phyloP scores from a whole-genome alignment of 176 grass and related monocot species.

The Thalia dealbata region DNA sequence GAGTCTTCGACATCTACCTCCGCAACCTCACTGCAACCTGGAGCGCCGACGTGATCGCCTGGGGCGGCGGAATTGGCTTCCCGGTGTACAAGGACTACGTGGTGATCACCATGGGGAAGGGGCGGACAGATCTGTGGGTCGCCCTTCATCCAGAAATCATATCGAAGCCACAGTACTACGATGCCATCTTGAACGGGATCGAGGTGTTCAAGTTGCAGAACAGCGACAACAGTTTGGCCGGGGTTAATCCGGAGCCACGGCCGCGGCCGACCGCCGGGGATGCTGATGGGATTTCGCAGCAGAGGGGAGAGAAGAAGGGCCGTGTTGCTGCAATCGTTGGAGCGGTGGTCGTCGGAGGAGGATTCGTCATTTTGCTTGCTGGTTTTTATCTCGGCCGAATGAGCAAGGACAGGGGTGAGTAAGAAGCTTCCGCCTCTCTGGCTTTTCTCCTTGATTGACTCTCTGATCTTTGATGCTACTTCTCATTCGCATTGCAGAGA shows the following conservation, averaged over 20 bases:
- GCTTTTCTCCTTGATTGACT: slow-evolving; percentile 37
- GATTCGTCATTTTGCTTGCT: slow-evolving; percentile 40
- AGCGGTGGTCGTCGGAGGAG: slow-evolving; percentile 37
- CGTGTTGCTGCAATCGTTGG: slow-evolving; percentile 37
- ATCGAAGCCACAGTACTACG: slow-evolving; percentile 29
- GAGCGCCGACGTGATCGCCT: slow-evolving; percentile 51
- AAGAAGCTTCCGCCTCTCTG: no score
- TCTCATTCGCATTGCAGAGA: slow-evolving; percentile 84
- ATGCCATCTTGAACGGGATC: slow-evolving; percentile 83
- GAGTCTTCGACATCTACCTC: slow-evolving; percentile 63
- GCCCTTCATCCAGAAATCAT: slow-evolving; percentile 41
- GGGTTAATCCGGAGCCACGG: slow-evolving; percentile 44
- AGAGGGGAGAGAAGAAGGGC: slow-evolving; percentile 25
- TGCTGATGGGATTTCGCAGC: not conserved
- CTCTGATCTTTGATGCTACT: slow-evolving; percentile 71
- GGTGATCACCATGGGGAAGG: slow-evolving; percentile 30
- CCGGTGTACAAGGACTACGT: slow-evolving; percentile 56
- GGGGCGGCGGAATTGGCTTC: slow-evolving; percentile 32
- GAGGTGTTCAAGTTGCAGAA: slow-evolving; percentile 90
- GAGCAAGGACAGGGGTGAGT: slow-evolving; percentile 17
- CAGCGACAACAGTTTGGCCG: slow-evolving; percentile 50
- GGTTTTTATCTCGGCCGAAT: slow-evolving; percentile 36
- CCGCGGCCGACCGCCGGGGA: not conserved
- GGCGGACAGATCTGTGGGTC: slow-evolving; percentile 57
- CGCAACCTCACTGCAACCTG: slow-evolving; percentile 47